These are phyloP conservation scores for Penicillium paxilli DNA, from an alignment of 495 filamentous ascomycete genomes.

Conservation along the genomic window DNA sequence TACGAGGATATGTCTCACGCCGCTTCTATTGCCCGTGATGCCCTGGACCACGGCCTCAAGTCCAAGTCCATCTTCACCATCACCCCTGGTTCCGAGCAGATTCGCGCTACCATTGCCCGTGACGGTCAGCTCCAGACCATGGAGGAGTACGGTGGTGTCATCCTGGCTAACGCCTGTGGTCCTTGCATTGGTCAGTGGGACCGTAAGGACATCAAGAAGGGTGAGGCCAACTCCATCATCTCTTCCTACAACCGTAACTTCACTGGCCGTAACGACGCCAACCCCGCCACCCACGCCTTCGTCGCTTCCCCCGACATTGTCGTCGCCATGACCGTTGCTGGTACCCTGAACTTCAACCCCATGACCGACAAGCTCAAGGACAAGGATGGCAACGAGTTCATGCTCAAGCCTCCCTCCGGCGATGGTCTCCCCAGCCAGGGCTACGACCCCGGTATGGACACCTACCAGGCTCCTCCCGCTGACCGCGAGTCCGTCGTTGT, in stretches of 20 bases:
- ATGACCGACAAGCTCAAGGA: slow-evolving; percentile 91
- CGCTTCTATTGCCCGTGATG: slow-evolving; percentile 93
- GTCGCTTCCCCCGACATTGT: slow-evolving; percentile 98
- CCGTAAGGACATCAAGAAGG: slow-evolving; percentile 92
- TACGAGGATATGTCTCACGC: slow-evolving; percentile 99
- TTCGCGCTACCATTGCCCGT: slow-evolving; percentile 90
- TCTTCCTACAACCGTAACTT: slow-evolving; percentile 99
- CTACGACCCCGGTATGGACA: slow-evolving; percentile 92
- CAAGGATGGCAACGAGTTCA: slow-evolving; percentile 96
- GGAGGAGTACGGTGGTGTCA: slow-evolving; percentile 95
- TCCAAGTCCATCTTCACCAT: slow-evolving; percentile 92
- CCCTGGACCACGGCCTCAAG: slow-evolving; percentile 90
- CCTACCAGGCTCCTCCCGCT: slow-evolving; percentile 92
- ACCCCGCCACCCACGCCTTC: slow-evolving; percentile 97
- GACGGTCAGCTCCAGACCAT: slow-evolving; percentile 96
- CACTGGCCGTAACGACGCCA: slow-evolving; percentile 98
- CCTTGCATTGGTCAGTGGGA: slow-evolving; percentile 88
- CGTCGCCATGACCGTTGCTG: slow-evolving; percentile 87
- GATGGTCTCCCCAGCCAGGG: slow-evolving; percentile 77
- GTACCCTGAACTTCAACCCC: slow-evolving; percentile 94
- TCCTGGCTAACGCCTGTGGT: slow-evolving; percentile 96
- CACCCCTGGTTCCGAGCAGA: slow-evolving; percentile 96
- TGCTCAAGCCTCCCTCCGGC: slow-evolving; percentile 75
- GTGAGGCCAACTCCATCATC: slow-evolving; percentile 92
- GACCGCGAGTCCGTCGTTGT: slow-evolving; percentile 74